Evolutionary conservation across 805 yeast genomes (phyloP).

Genomic region (Helenozyma baotianmanensis): DNA sequence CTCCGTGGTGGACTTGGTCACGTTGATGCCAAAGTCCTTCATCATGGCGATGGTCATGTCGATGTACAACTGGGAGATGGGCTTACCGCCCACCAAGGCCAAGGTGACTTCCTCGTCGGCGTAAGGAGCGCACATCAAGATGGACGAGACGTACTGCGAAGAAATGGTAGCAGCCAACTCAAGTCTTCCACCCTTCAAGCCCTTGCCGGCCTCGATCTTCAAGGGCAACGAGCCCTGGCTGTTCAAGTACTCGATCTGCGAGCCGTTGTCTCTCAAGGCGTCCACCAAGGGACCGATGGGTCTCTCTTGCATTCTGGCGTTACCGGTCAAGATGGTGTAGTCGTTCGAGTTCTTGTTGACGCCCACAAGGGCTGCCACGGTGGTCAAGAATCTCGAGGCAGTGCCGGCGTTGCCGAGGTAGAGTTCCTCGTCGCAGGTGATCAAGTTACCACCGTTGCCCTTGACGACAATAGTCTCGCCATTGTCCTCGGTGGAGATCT

Average conservation of each 20-base stretch:
- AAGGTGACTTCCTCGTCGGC: constrained; percentile 85
- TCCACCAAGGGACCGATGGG: constrained; percentile 96
- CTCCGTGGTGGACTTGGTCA: constrained; percentile 63
- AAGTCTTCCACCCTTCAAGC: constrained; percentile 84
- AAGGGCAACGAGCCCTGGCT: constrained; percentile 82
- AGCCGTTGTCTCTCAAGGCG: constrained; percentile 79
- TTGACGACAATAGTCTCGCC: constrained; percentile 85
- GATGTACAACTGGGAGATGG: constrained; percentile 90
- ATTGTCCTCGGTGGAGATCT: constrained; percentile 74
- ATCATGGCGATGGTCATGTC: constrained; percentile 97
- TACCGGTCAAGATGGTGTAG: constrained; percentile 76
- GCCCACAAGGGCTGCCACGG: constrained; percentile 82
- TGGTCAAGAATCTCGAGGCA: constrained; percentile 89
- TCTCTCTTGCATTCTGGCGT: constrained; percentile 94
- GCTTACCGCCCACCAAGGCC: constrained; percentile 90
- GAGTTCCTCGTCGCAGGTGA: constrained; percentile 60
- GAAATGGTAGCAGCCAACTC: constrained; percentile 95
- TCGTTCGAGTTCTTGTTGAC: constrained; percentile 30
- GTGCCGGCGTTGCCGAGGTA: constrained; percentile 98
- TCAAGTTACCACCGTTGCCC: constrained; percentile 77
- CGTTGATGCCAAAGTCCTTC: constrained; percentile 82
- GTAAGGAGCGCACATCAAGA: constrained; percentile 96
- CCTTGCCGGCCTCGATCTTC: constrained; percentile 60
- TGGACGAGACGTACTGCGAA: constrained; percentile 94
- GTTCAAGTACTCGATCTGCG: constrained; percentile 66